Base-by-base conservation (phyloP, 495 filamentous ascomycete species). In the Penicillium roqueforti region DNA sequence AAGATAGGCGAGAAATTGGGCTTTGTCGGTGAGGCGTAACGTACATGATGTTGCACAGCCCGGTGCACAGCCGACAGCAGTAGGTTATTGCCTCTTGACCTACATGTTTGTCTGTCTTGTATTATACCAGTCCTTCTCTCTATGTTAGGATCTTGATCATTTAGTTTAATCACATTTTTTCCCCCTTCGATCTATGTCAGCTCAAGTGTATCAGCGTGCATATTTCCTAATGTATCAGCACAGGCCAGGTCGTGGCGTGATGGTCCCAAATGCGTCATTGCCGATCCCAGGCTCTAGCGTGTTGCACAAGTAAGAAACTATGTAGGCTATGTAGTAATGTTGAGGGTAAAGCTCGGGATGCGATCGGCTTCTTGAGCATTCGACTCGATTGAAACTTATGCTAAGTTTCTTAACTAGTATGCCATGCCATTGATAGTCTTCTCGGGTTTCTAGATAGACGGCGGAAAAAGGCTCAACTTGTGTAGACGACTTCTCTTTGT, bases 1-100 rank as follows among this genome's bases (percentile, higher is more conserved):
- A 90, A 92, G 73, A 83, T 97, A 65, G 93, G 93, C 14, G 76
- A 97, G 70, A 84, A 86, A 11, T 70, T 98, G 60, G 93, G 92
- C n/a, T 76, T 68, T 65, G 80, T 86, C 7, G 78, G 22, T 7
- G 61, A 61, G n/a, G 51, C 42, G 8, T 58, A 28, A 43, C 28
- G 14, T 20, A 25, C 47, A 18, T 36, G 28, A 32, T 45, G 46
- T 38, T 34, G 31, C 44, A 48, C 51, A 47, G 40, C 44, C 51
- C 26, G 40, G 29, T 53, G 26, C 51, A 26, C 19, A 28, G 42
- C 25, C 32, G n/a, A 36, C 42, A 19, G 23, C 39, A 14, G 10
- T 26, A 6, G 40, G 22, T 42, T 25, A 6, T 20, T 20, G 16
- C 26, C 20, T 25, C 10, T 38, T 34, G 32, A 26, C 29, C 46